These are phyloP conservation scores for Melocanna baccifera DNA, from an alignment of 176 grass and related monocot genomes.

Conservation along the genomic window DNA sequence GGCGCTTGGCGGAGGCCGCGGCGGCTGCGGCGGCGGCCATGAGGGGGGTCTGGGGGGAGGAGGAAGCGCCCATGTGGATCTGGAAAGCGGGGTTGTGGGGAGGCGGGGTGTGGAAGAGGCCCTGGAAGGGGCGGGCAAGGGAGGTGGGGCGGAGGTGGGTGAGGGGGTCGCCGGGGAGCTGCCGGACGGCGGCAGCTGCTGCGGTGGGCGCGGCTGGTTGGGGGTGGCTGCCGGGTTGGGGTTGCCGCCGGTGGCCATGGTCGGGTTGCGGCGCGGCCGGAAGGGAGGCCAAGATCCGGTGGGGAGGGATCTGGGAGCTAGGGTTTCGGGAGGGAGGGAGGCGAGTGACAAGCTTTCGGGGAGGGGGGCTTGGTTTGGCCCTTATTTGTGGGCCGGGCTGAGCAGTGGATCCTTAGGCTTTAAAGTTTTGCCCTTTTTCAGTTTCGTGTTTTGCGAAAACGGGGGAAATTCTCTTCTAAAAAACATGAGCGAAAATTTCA, in stretches of 20 bases:
- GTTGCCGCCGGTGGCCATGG: conserved; percentile 47
- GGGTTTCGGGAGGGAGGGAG: conserved; percentile 23
- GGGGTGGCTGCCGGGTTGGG: conserved; percentile 21
- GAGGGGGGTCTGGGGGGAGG: conserved; percentile 37
- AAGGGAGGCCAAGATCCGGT: conserved; percentile 22
- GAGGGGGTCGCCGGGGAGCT: conserved; percentile 45
- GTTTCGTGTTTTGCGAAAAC: neutral
- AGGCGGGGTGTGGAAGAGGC: conserved; percentile 63
- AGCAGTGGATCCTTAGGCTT: neutral
- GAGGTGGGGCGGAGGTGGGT: conserved; percentile 60
- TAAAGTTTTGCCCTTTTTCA: neutral
- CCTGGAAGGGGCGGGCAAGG: conserved; percentile 53
- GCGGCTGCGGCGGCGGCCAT: conserved; percentile 30
- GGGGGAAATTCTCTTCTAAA: neutral
- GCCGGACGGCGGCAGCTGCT: conserved; percentile 32
- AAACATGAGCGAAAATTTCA: neutral
- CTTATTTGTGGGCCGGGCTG: neutral
- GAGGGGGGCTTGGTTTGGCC: neutral
- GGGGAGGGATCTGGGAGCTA: conserved; percentile 24
- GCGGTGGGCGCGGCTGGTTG: conserved; percentile 25
- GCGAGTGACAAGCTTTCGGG: neutral
- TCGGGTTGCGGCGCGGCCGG: neutral
- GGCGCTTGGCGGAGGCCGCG: conserved; percentile 54
- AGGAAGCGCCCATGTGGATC: conserved; percentile 59
- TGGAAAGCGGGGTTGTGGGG: conserved; percentile 76